A percentile compares a stretch with the other conserved stretches of the same genome.
These are phyloP conservation scores for Lasiodiplodia theobromae DNA, from an alignment of 2,329 filamentous ascomycete genomes.

Conservation along the genomic window DNA sequence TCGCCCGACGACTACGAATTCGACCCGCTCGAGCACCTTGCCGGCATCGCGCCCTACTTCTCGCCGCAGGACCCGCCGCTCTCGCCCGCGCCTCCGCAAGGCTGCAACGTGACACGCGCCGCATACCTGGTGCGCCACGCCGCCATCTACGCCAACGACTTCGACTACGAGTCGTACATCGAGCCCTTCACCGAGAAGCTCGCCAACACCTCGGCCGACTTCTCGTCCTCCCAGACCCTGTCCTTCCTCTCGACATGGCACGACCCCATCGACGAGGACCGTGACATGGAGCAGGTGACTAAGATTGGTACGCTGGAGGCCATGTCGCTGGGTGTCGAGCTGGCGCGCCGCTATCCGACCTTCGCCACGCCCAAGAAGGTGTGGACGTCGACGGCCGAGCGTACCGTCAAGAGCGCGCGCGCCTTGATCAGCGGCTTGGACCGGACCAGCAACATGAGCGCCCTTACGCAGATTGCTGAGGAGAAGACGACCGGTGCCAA, in stretches of 20 bases:
- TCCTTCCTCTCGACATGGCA: constrained; percentile 65
- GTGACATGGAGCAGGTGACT: constrained; percentile 67
- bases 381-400: constrained; percentile 69
- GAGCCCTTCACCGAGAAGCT: constrained; percentile 64
- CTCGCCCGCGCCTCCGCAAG: constrained; percentile 57
- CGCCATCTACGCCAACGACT: constrained; percentile 61
- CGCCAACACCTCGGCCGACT: constrained; percentile 63
- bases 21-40: constrained; percentile 57
- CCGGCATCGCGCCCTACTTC: constrained; percentile 60
- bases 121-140: constrained; percentile 60
- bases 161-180: constrained; percentile 60
- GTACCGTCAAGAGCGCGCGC: constrained; percentile 65
- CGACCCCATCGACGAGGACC: constrained; percentile 60
- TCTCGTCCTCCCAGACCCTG: constrained; percentile 62
- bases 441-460: constrained; percentile 60
- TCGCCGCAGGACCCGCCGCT: constrained; percentile 56
- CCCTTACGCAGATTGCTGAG: constrained; percentile 64
- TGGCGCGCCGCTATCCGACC: constrained; percentile 65
- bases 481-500: constrained; percentile 65
- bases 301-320: constrained; percentile 68
- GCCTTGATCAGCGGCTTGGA: constrained; percentile 66
- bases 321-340: constrained; percentile 63
- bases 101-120: constrained; percentile 59
- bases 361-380: constrained; percentile 62
- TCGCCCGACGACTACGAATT: constrained; percentile 40